phyloP scores from a whole-genome alignment of 139 green algal species.

The Raphidocelis subcapitata region DNA sequence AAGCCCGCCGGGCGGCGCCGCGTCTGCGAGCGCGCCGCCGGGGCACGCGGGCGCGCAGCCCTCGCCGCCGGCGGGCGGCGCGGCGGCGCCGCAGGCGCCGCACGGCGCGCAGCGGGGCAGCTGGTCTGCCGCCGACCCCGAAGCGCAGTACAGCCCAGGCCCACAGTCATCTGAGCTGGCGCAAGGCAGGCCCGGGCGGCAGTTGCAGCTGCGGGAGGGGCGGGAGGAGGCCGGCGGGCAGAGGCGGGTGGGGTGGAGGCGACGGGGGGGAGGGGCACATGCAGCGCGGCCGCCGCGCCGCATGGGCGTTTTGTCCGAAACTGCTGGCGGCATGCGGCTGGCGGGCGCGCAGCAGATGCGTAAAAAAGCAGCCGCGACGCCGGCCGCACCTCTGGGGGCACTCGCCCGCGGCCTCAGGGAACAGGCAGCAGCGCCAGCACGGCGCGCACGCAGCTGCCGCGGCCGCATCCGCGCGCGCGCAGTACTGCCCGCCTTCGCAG shows the following conservation, averaged over 20 bases:
- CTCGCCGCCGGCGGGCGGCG: neutral
- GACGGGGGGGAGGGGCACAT: too few species aligned
- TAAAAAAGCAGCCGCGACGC: too few species aligned
- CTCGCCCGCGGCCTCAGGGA: neutral
- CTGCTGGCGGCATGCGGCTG: too few species aligned
- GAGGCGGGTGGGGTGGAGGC: too few species aligned
- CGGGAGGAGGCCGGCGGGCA: neutral
- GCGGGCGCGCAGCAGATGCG: too few species aligned
- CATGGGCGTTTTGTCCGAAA: too few species aligned
- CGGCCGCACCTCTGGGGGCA: neutral
- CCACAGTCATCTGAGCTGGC: neutral
- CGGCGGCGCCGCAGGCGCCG: neutral
- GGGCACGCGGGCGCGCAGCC: neutral
- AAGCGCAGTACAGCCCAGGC: neutral
- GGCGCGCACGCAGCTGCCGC: neutral
- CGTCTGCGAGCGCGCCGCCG: neutral
- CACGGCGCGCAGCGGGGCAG: neutral
- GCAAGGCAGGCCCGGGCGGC: neutral
- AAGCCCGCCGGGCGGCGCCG: neutral
- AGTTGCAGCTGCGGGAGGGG: neutral
- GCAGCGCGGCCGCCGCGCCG: too few species aligned
- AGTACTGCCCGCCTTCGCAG: neutral
- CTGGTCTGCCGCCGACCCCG: neutral
- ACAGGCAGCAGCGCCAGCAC: neutral
- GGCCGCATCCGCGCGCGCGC: neutral